Base-by-base conservation (phyloP, 2,329 filamentous ascomycete species). In the Nannizziopsis arthrosporioides region DNA sequence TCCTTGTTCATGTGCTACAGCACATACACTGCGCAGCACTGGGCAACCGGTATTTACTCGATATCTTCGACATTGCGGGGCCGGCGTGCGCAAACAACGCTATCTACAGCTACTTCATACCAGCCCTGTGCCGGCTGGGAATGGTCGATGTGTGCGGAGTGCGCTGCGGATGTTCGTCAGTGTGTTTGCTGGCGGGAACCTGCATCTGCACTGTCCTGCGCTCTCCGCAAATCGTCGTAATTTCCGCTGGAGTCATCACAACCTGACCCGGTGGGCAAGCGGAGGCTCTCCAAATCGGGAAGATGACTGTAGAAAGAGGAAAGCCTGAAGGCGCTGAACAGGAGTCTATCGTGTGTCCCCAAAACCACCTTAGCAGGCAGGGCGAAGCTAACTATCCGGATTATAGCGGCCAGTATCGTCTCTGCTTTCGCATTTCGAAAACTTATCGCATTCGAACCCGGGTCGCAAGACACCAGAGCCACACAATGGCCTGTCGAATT, bases 391-490 rank as follows among this genome's bases (percentile, higher is more conserved):
- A 47, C 30, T 46, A 42, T 6, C 37, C 14, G n/a, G 14, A 15
- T 52, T 37, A 43, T 54, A 71, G 67, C 68, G 63, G 60, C 69
- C 70, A 3, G 70, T 73, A 4, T 73, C 70, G 15, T 72, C 70
- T 27, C 60, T 73, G 15, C 61, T 69, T 40, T 72, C 70, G 27
- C 69, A 72, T 53, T 73, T 73, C 47, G 70, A 73, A 51, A 66
- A 66, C 22, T 64, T 73, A n/a, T 62, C 68, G 35, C 61, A 65
- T 51, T 35, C 42, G n/a, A 51, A 51, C 30, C 42, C 34, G 19
- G 30, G 31, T 34, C 41, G 45, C 17, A 49, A 50, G 51, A 53
- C 9, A 32, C 47, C 27, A 31, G 47, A 52, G 49, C 56, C 62
- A 14, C 58, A 58, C 44, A 61, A 67, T 47, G 54, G 57, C 9